Evolutionary conservation across 1,284 basidiomycete genomes (phyloP).

Genomic region (Porodaedalea pini): DNA sequence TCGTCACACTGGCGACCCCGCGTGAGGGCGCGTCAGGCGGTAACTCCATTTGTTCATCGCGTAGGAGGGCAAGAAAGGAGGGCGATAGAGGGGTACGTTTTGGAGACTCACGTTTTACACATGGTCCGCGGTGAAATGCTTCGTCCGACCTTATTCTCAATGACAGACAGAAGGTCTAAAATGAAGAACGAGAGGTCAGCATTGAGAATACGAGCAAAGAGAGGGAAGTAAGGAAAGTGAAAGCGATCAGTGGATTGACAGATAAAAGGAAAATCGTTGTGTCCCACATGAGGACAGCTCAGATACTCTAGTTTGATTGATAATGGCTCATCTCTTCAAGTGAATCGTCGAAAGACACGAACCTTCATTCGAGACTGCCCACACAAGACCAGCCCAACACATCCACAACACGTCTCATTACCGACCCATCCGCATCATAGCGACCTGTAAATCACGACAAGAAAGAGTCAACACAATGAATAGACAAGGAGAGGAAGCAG

Average conservation of each 20-base stretch:
- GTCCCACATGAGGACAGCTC: constrained; percentile 48
- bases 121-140: too few relatives aligned
- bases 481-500: constrained; percentile 21
- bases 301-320: constrained; percentile 88
- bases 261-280: constrained; percentile 64
- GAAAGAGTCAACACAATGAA: constrained; percentile 21
- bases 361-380: too few relatives aligned
- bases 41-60: constrained; percentile 71
- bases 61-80: constrained; percentile 18
- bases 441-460: constrained; percentile 21
- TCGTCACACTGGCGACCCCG: constrained; percentile 51
- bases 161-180: too few relatives aligned
- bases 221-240: constrained; percentile 16
- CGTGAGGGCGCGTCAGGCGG: constrained; percentile 57
- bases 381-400: too few relatives aligned
- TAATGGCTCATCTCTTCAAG: constrained; percentile 49
- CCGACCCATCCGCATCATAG: too few relatives aligned
- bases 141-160: too few relatives aligned
- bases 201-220: too few relatives aligned
- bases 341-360: constrained; percentile 23
- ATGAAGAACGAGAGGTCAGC: too few relatives aligned
- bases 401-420: too few relatives aligned
- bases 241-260: constrained; percentile 61
- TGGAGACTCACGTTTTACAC: background rate
- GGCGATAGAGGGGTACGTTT: background rate